These are phyloP conservation scores for Pseudomassariella vexata DNA, from an alignment of 2,329 filamentous ascomycete species.

Conservation along the genomic window DNA sequence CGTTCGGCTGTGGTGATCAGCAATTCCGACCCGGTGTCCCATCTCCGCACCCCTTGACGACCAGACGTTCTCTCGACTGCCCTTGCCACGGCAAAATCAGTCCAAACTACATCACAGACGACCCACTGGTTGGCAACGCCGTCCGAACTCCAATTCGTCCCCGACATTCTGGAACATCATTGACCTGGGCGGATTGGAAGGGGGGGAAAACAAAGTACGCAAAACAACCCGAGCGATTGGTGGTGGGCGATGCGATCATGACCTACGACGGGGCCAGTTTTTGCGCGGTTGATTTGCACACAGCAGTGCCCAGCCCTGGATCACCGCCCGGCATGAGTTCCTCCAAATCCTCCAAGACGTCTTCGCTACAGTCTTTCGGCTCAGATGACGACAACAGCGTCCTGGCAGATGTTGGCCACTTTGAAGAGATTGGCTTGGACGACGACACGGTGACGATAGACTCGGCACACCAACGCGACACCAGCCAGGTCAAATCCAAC, in stretches of 20 bases:
- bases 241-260: conserved; percentile 29
- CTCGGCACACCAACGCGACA: conserved; percentile 25
- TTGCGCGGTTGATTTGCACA: conserved; percentile 25
- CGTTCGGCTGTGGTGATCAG: no score
- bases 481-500: conserved; percentile 26
- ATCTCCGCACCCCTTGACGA: no score
- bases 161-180: no score
- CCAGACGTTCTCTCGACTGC: no score
- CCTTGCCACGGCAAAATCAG: no score
- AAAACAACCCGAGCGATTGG: no score
- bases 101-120: no score
- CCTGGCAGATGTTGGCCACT: conserved; percentile 71
- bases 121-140: no score
- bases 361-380: conserved; percentile 75
- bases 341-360: conserved; percentile 88
- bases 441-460: conserved; percentile 48
- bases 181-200: no score
- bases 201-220: no score
- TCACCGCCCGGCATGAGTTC: conserved; percentile 73
- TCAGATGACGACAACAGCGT: conserved; percentile 66
- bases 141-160: no score
- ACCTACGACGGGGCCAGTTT: conserved; percentile 29
- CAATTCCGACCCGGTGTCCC: no score
- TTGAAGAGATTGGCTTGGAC: conserved; percentile 88
- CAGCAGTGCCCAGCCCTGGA: conserved; percentile 43